Evolutionary conservation across 768 basidiomycete genomes (phyloP).

Genomic region (Amanita brunnescens): DNA sequence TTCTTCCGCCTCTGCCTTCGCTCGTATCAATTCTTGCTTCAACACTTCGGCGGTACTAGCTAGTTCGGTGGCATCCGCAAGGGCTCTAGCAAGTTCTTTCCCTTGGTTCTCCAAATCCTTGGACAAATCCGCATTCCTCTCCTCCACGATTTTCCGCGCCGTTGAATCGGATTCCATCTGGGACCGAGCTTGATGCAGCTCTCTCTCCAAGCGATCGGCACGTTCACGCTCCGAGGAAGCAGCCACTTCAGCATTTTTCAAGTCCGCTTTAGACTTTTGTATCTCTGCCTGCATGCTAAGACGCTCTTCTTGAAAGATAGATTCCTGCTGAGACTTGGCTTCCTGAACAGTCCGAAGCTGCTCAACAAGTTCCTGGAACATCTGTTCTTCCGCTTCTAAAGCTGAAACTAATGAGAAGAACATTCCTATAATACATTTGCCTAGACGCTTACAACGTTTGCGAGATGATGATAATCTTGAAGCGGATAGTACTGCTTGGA

Average conservation of each 20-base stretch:
- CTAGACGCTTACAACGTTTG: slow-evolving; percentile 52
- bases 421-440: not conserved
- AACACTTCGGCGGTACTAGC: slow-evolving; percentile 48
- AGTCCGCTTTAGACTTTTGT: slow-evolving; percentile 37
- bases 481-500: slow-evolving; percentile 57
- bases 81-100: slow-evolving; percentile 42
- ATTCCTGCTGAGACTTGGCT: slow-evolving; percentile 48
- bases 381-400: slow-evolving; percentile 66
- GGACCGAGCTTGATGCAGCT: slow-evolving; percentile 51
- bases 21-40: slow-evolving; percentile 55
- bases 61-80: slow-evolving; percentile 64
- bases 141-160: slow-evolving; percentile 56
- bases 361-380: slow-evolving; percentile 62
- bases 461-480: slow-evolving; percentile 63
- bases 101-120: slow-evolving; percentile 49
- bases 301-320: slow-evolving; percentile 50
- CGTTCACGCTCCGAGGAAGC: slow-evolving; percentile 38
- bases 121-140: slow-evolving; percentile 49
- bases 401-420: slow-evolving; percentile 29
- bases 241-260: slow-evolving; percentile 31
- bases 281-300: slow-evolving; percentile 47
- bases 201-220: slow-evolving; percentile 51
- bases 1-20: slow-evolving; percentile 54
- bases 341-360: slow-evolving; percentile 57
- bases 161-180: slow-evolving; percentile 57